Evolutionary conservation across 2,329 filamentous ascomycete species (phyloP).

Genomic region (Arachnopeziza araneosa): DNA sequence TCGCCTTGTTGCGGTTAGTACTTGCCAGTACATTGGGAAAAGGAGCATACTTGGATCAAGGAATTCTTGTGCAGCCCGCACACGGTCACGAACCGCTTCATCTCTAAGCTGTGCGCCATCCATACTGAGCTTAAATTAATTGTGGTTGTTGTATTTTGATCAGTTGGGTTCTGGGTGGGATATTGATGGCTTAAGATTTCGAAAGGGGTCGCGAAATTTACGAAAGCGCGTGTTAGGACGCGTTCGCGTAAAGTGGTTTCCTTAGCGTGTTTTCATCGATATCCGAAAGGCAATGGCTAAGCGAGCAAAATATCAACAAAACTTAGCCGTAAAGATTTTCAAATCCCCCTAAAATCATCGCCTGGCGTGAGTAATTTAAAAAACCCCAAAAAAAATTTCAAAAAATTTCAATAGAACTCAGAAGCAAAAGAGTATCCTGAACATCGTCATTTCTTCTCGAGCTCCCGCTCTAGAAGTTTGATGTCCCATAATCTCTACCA

Average conservation of each 20-base stretch:
- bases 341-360: too few relatives aligned
- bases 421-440: too few relatives aligned
- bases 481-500: too few relatives aligned
- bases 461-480: too few relatives aligned
- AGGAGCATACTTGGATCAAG: constrained; percentile 75
- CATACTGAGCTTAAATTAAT: constrained; percentile 37
- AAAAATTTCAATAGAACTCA: too few relatives aligned
- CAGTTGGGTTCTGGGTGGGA: neutral
- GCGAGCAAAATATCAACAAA: neutral
- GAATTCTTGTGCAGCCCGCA: constrained; percentile 86
- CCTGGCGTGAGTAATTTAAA: too few relatives aligned
- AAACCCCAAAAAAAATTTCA: too few relatives aligned
- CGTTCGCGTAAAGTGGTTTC: neutral
- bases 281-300: neutral
- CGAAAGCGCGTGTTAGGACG: neutral
- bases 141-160: neutral
- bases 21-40: neutral
- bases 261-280: neutral
- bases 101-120: constrained; percentile 72
- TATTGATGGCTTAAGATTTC: neutral
- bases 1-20: constrained; percentile 28
- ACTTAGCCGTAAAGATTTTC: too few relatives aligned
- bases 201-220: neutral
- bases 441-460: too few relatives aligned
- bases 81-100: constrained; percentile 76